Percentiles rank a stretch among this genome's conserved stretches.
Conservation (phyloP, 106 monocot species). For the Allium sativum region DNA sequence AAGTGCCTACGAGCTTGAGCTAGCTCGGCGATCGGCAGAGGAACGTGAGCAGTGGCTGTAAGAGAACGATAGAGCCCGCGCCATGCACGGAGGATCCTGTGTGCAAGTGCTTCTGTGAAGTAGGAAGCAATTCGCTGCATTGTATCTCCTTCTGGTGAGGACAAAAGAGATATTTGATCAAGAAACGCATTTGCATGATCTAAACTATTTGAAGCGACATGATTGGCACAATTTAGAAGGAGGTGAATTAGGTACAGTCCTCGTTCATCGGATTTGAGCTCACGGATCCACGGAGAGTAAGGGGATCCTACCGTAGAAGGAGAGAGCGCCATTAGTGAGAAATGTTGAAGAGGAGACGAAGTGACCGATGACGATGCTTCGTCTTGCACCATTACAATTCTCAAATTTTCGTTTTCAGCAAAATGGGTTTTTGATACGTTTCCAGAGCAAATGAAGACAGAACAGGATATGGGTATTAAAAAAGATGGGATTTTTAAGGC, state of each 20-base stretch:
- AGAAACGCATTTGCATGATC: conserved; percentile 49
- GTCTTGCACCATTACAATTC: conserved; percentile 15
- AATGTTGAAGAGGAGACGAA: conserved; percentile 34
- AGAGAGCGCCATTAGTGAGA: conserved; percentile 35
- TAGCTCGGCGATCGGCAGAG: neutral
- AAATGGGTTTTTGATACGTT: neutral
- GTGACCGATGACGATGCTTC: conserved; percentile 31
- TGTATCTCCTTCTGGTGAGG: conserved; percentile 57
- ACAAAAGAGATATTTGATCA: conserved; percentile 49
- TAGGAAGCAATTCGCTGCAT: conserved; percentile 64
- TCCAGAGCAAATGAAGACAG: neutral
- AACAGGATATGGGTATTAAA: no score
- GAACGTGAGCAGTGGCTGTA: conserved; percentile 12
- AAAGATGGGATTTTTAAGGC: no score
- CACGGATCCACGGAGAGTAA: conserved; percentile 23
- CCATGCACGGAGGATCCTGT: conserved; percentile 33
- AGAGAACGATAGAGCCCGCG: conserved; percentile 39
- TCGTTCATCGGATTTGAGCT: conserved; percentile 60
- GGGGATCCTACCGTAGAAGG: conserved; percentile 8
- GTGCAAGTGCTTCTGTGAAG: conserved; percentile 59
- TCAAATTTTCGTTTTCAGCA: neutral
- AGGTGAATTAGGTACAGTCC: conserved; percentile 68
- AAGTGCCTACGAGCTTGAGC: conserved; percentile 17
- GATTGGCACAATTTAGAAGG: conserved; percentile 59
- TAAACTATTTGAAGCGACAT: conserved; percentile 31